Evolutionary conservation across 1,139 yeast genomes (phyloP).

Genomic region (Suhomyces yuchorum): DNA sequence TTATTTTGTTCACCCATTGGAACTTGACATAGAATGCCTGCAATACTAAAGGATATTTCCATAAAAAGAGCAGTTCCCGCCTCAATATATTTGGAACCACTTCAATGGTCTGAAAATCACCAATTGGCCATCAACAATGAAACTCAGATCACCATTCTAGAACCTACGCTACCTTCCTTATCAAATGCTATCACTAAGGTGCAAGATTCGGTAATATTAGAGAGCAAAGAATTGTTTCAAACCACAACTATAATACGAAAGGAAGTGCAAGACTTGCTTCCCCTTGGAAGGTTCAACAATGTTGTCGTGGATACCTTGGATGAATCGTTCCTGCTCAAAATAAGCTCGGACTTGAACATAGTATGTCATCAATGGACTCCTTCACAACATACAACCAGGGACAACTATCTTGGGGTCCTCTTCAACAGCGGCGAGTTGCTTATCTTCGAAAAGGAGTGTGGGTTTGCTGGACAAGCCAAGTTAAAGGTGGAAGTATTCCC

Average conservation of each 20-base stretch:
- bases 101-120: conserved; percentile 40
- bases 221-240: conserved; percentile 33
- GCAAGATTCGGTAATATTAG: conserved; percentile 21
- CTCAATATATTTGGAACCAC: conserved; percentile 30
- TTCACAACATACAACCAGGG: conserved; percentile 25
- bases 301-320: conserved; percentile 32
- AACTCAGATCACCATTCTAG: conserved; percentile 36
- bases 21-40: neutral
- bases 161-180: conserved; percentile 43
- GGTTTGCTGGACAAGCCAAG: conserved; percentile 26
- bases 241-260: conserved; percentile 30
- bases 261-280: conserved; percentile 32
- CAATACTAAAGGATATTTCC: conserved; percentile 14
- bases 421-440: conserved; percentile 45
- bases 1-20: neutral
- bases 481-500: conserved; percentile 34
- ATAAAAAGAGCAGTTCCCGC: conserved; percentile 29
- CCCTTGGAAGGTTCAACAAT: conserved; percentile 33
- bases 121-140: conserved; percentile 45
- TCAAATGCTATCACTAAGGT: conserved; percentile 28
- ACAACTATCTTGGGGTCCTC: conserved; percentile 37
- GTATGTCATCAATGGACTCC: conserved; percentile 43
- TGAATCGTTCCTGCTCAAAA: conserved; percentile 32
- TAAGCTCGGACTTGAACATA: conserved; percentile 38
- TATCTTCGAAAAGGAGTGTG: conserved; percentile 31